Conservation (phyloP, 1,284 basidiomycete species). For the Moesziomyces sp. region DNA sequence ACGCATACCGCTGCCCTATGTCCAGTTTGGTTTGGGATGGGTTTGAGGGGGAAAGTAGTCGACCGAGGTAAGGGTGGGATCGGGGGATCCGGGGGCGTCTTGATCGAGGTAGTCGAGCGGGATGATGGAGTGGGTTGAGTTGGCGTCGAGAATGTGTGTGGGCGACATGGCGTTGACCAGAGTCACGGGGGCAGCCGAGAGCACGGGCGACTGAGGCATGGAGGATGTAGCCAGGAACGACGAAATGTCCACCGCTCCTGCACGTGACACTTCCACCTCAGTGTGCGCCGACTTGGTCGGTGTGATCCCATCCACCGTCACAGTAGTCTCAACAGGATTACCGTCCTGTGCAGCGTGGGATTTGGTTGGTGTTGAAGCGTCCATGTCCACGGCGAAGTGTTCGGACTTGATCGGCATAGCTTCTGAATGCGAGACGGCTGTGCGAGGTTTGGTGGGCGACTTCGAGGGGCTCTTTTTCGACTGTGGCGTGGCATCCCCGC, state of each 20-base stretch:
- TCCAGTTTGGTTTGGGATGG: not conserved
- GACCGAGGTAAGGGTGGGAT: not conserved
- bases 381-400: constrained; percentile 1
- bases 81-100: not conserved
- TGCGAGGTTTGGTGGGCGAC: constrained; percentile 13
- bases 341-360: no score
- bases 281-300: not conserved
- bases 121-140: not conserved
- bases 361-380: constrained; percentile 16
- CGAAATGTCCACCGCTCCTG: not conserved
- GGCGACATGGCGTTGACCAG: constrained; percentile 34
- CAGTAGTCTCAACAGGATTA: no score
- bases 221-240: constrained; percentile 1
- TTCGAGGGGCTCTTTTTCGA: constrained; percentile 8
- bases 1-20: no score
- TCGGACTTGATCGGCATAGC: constrained; percentile 7
- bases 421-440: not conserved
- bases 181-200: constrained; percentile 9
- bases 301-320: not conserved
- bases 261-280: no score
- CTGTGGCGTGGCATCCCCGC: constrained; percentile 4
- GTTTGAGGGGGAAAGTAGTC: not conserved
- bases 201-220: constrained; percentile 2
- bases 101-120: constrained; percentile 4
- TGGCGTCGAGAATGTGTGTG: constrained; percentile 11